These are phyloP conservation scores for Spiromastix sp. DNA, from an alignment of 2,329 filamentous ascomycete genomes.

Conservation along the genomic window DNA sequence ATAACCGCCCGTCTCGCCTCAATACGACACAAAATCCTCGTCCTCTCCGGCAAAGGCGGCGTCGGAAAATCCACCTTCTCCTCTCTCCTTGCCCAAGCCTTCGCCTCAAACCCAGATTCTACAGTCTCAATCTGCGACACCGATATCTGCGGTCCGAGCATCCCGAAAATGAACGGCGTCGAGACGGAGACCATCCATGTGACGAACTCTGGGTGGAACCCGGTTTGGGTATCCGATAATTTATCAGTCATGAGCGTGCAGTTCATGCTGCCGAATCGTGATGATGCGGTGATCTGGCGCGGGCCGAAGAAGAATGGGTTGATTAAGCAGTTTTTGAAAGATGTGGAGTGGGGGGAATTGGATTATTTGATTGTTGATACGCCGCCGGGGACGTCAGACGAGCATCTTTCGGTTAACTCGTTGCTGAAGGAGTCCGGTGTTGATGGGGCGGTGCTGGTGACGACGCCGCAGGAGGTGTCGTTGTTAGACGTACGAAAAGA, in stretches of 20 bases:
- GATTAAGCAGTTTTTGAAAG: slow-evolving; percentile 96
- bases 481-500: slow-evolving; percentile 92
- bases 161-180: slow-evolving; percentile 98
- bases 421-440: slow-evolving; percentile 86
- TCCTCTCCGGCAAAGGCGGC: slow-evolving; percentile 89
- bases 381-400: slow-evolving; percentile 87
- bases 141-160: slow-evolving; percentile 90
- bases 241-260: slow-evolving; percentile 94
- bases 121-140: slow-evolving; percentile 96
- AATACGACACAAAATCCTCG: slow-evolving; percentile 84
- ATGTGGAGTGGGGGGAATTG: slow-evolving; percentile 93
- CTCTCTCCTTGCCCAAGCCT: slow-evolving; percentile 76
- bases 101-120: slow-evolving; percentile 66
- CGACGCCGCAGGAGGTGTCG: slow-evolving; percentile 88
- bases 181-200: slow-evolving; percentile 90
- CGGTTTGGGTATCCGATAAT: slow-evolving; percentile 92
- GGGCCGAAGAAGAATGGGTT: slow-evolving; percentile 97
- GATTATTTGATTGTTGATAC: slow-evolving; percentile 93
- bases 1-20: slow-evolving; percentile 73
- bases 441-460: slow-evolving; percentile 85
- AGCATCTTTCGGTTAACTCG: slow-evolving; percentile 88
- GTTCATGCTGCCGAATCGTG: slow-evolving; percentile 89
- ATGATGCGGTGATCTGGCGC: slow-evolving; percentile 95
- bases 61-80: slow-evolving; percentile 96
- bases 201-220: slow-evolving; percentile 79